Evolutionary conservation across 257 asterid species (phyloP), one percentile per base, ranked within the genome.

Genomic region (Gynochthodes officinalis): DNA sequence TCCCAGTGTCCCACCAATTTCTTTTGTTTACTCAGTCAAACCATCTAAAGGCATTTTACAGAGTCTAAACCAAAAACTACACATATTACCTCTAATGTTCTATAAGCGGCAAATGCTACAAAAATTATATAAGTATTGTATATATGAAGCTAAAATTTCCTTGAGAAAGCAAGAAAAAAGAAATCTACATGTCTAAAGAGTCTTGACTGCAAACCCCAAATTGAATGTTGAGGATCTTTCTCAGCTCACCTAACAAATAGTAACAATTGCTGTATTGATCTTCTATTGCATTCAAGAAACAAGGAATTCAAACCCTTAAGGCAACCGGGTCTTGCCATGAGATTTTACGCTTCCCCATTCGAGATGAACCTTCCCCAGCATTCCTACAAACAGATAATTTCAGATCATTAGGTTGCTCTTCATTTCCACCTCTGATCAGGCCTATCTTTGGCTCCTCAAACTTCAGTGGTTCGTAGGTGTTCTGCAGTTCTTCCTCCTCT

Each of bases 281-380:
- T 33, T 35, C 68, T 37, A 10, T 2, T 21, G 23, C 49, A 32
- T 52, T 23, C 35, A 13, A 69, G 39, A 37, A 53, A 25, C 65
- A 23, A 32, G 50, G 50, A 27, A 53, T 64, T 88, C 91, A 90
- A 79, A 93, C 97, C 75, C 96, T 84, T 88, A 90, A 75, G 35
- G 93, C 97, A 64, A 89, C 94, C 0, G 96, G 97, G 58, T 93
- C 98, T 81, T 87, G 98, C 98, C 98, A 89, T 13, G 98, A 87
- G 57, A 93, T 87, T 64, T 93, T 93, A 64, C 96, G 83, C 82
- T 93, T 93, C 72, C 91, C 88, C 13, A 81, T 86, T 25, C 89
- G 85, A 27, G 96, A 77, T 1, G 97, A 58, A 15, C 97, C 86
- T 71, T 88, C 96, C 46, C 96, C 96, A 4, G 86, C 69, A 69